These are phyloP conservation scores for Cyphellophora attinorum DNA, from an alignment of 2,329 filamentous ascomycete genomes.

Conservation along the genomic window DNA sequence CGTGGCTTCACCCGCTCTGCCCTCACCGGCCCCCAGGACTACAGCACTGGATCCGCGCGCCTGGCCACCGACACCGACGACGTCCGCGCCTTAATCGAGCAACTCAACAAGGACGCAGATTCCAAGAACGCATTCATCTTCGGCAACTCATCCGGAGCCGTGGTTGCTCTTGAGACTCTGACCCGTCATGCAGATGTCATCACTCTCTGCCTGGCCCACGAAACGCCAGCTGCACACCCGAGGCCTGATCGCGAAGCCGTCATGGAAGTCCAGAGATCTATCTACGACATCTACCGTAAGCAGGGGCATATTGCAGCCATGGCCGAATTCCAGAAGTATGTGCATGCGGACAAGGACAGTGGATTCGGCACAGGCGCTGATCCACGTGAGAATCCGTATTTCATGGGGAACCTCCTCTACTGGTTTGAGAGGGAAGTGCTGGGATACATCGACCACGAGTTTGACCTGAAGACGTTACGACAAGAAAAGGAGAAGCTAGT, in stretches of 20 bases:
- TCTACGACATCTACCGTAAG: slow-evolving; percentile 3
- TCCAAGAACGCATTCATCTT: background rate
- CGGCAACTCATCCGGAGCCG: background rate
- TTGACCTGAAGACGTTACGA: slow-evolving; percentile 1
- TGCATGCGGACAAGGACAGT: no score
- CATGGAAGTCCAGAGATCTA: slow-evolving; percentile 1
- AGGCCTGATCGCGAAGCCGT: slow-evolving; percentile 1
- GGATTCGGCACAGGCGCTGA: background rate
- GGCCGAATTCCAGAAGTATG: background rate
- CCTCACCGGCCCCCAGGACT: background rate
- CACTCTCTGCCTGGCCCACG: background rate
- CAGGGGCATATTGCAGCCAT: background rate
- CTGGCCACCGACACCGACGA: background rate
- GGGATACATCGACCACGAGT: slow-evolving; percentile 1
- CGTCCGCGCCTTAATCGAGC: background rate
- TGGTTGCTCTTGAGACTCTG: background rate
- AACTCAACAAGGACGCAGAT: background rate
- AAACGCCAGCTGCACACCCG: background rate
- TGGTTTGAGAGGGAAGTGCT: slow-evolving; percentile 3
- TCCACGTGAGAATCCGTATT: background rate
- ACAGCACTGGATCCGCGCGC: background rate
- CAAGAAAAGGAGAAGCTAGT: slow-evolving; percentile 1
- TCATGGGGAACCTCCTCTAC: slow-evolving; percentile 1
- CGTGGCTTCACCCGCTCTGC: background rate
- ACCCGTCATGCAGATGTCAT: background rate